Conservation (phyloP, 116 monocot genomes). For the Iris pallida region DNA sequence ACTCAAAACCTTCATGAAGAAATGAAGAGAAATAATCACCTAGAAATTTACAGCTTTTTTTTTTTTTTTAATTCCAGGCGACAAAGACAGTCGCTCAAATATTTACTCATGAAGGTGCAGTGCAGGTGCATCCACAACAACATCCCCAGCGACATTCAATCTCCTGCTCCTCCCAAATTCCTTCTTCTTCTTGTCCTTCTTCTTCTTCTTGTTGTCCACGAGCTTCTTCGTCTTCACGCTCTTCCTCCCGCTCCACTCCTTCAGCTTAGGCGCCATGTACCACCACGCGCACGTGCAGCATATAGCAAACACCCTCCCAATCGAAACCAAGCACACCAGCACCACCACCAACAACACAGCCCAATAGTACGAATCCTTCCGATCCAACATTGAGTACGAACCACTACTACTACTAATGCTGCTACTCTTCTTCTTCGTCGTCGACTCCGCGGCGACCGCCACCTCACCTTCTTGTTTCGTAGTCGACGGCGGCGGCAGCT, state of each 20-base stretch:
- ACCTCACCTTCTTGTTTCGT: not conserved
- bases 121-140: no score
- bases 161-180: not conserved
- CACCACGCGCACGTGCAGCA: constrained; percentile 19
- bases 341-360: constrained; percentile 11
- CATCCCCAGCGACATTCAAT: not conserved
- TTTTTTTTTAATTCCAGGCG: no score
- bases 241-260: not conserved
- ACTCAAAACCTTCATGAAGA: not conserved
- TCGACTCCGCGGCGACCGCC: not conserved
- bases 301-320: constrained; percentile 20
- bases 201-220: not conserved
- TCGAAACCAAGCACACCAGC: constrained; percentile 11
- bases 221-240: not conserved
- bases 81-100: no score
- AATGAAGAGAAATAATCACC: not conserved
- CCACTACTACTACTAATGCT: no score
- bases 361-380: constrained; percentile 1
- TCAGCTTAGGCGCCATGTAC: constrained; percentile 9
- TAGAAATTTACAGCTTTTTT: no score
- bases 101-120: no score
- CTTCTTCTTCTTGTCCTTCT: no score
- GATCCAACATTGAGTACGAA: no score
- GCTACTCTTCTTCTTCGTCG: not conserved
- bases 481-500: not conserved